These are phyloP conservation scores for Candida tropicalis DNA, from an alignment of 1,139 yeast genomes.

Conservation along the genomic window DNA sequence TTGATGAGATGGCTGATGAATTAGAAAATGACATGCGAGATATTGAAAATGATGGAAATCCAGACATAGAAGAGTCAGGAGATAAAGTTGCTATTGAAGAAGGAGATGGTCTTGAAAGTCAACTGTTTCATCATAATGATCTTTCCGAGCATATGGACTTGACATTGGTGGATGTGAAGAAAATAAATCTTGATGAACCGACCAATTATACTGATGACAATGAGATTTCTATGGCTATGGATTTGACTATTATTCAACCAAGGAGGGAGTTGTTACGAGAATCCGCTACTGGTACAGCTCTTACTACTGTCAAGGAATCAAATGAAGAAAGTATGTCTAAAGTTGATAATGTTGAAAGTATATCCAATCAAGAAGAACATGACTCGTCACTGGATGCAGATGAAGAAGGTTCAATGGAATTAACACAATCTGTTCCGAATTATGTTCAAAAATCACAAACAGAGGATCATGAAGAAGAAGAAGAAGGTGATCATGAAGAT, in stretches of 20 bases:
- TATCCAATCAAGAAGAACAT: too few relatives aligned
- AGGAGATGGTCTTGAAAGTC: not conserved
- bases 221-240: constrained; percentile 7
- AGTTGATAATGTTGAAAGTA: too few relatives aligned
- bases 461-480: not conserved
- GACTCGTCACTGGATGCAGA: constrained; percentile 6
- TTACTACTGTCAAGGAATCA: too few relatives aligned
- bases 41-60: not conserved
- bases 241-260: constrained; percentile 1
- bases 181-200: constrained; percentile 1
- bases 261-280: not conserved
- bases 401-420: constrained; percentile 17
- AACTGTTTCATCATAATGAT: not conserved
- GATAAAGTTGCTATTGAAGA: not conserved
- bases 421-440: constrained; percentile 16
- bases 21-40: not conserved
- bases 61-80: not conserved
- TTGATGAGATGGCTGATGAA: not conserved
- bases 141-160: constrained; percentile 8
- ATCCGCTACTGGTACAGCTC: too few relatives aligned
- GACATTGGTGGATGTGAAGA: constrained; percentile 4
- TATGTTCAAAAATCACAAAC: not conserved
- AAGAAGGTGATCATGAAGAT: not conserved
- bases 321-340: too few relatives aligned
- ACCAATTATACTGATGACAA: not conserved